Evolutionary conservation across 2,329 filamentous ascomycete genomes (phyloP).

Genomic region (Dothideomycetes sp.): DNA sequence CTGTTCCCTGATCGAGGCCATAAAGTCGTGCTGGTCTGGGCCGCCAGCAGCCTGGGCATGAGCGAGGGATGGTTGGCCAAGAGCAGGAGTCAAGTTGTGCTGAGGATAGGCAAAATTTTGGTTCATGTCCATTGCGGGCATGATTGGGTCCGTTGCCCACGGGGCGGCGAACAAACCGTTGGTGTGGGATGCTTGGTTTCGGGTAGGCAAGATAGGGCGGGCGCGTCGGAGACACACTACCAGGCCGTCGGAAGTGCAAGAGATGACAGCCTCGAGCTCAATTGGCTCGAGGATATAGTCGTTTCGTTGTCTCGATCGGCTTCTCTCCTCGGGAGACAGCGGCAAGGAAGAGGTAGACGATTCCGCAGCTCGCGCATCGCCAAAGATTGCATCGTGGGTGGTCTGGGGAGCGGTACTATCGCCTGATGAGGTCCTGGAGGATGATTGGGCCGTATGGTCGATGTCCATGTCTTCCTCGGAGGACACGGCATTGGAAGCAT

Average conservation of each 20-base stretch:
- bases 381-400: conserved; percentile 34
- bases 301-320: conserved; percentile 12
- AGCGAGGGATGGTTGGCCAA: conserved; percentile 24
- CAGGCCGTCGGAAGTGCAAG: conserved; percentile 78
- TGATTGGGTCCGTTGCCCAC: conserved; percentile 60
- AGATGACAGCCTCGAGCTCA: conserved; percentile 82
- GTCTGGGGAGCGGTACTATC: conserved; percentile 31
- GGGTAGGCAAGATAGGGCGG: conserved; percentile 54
- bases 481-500: conserved; percentile 11
- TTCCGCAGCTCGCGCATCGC: conserved; percentile 24
- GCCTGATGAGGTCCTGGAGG: conserved; percentile 33
- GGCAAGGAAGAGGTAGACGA: conserved; percentile 23
- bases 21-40: conserved; percentile 51
- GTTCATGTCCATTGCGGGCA: conserved; percentile 29
- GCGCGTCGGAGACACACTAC: conserved; percentile 71
- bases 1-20: conserved; percentile 72
- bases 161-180: conserved; percentile 69
- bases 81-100: conserved; percentile 17
- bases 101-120: conserved; percentile 20
- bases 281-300: conserved; percentile 32
- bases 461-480: conserved; percentile 29
- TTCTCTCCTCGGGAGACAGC: conserved; percentile 16
- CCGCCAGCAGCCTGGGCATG: conserved; percentile 26
- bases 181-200: conserved; percentile 34
- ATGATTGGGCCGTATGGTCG: conserved; percentile 12